Conservation (phyloP, 495 filamentous ascomycete genomes). For the Penicillium tannophilum region DNA sequence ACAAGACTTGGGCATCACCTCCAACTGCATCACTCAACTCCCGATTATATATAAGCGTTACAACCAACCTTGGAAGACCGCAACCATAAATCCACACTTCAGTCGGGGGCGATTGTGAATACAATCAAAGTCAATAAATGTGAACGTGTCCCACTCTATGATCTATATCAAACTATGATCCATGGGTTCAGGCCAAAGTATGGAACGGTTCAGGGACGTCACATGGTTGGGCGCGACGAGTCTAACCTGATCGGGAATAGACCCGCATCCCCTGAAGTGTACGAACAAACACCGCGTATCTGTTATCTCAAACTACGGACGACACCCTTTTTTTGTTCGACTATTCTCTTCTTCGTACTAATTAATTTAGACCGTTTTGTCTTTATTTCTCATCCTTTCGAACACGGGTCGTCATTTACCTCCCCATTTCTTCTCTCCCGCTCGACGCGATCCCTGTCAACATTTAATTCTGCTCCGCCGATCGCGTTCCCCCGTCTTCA, state of each 20-base stretch:
- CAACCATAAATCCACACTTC: too few relatives aligned
- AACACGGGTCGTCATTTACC: conserved; percentile 8
- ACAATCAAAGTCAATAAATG: too few relatives aligned
- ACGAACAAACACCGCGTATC: conserved; percentile 35
- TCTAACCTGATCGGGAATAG: conserved; percentile 27
- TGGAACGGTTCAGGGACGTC: conserved; percentile 10
- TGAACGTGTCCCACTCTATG: too few relatives aligned
- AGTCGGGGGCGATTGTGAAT: too few relatives aligned
- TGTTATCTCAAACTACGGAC: conserved; percentile 11
- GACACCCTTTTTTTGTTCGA: conserved; percentile 11
- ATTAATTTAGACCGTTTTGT: conserved; percentile 21
- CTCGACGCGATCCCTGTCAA: conserved; percentile 28
- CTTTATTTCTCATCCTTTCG: conserved; percentile 8
- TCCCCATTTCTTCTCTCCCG: conserved; percentile 1
- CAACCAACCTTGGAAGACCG: too few relatives aligned
- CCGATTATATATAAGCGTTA: too few relatives aligned
- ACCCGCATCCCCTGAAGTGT: conserved; percentile 36
- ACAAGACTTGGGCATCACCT: too few relatives aligned
- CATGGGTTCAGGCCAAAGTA: not conserved
- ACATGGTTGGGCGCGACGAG: conserved; percentile 28
- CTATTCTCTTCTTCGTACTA: conserved; percentile 20
- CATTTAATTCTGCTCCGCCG: conserved; percentile 21
- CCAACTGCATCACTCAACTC: too few relatives aligned
- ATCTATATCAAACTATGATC: not conserved
- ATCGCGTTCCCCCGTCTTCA: conserved; percentile 21